Evolutionary conservation across 257 asterid species (phyloP).

Genomic region (Cordia subcordata): DNA sequence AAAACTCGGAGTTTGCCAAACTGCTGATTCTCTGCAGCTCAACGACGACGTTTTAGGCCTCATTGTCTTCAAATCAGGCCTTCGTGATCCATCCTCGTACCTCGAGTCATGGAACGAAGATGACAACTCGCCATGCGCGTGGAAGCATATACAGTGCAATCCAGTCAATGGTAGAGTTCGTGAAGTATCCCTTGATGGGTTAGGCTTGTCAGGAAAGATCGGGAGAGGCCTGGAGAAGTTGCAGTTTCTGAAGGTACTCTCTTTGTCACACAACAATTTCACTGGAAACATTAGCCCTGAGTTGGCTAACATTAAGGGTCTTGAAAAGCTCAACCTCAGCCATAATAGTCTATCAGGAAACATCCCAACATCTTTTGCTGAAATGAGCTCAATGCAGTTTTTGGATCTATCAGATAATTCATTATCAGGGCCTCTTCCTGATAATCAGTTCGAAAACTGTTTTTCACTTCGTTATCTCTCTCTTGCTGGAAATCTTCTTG

Average conservation of each 20-base stretch:
- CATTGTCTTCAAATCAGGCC: slow-evolving; percentile 71
- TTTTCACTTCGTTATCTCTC: slow-evolving; percentile 52
- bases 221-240: slow-evolving; percentile 75
- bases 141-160: slow-evolving; percentile 65
- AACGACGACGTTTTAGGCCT: slow-evolving; percentile 92
- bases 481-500: slow-evolving; percentile 46
- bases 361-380: slow-evolving; percentile 41
- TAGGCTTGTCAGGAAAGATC: slow-evolving; percentile 66
- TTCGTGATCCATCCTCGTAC: slow-evolving; percentile 41
- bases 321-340: slow-evolving; percentile 63
- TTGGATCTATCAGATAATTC: slow-evolving; percentile 68
- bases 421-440: slow-evolving; percentile 57
- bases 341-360: slow-evolving; percentile 49
- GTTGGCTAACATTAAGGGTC: slow-evolving; percentile 35
- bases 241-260: slow-evolving; percentile 47
- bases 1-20: slow-evolving; percentile 7
- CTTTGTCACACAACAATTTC: slow-evolving; percentile 66
- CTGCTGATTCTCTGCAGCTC: slow-evolving; percentile 28
- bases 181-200: slow-evolving; percentile 46
- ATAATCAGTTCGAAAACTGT: slow-evolving; percentile 33
- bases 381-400: slow-evolving; percentile 47
- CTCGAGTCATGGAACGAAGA: slow-evolving; percentile 79
- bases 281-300: slow-evolving; percentile 51
- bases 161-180: slow-evolving; percentile 49
- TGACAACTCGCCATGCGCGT: slow-evolving; percentile 75